These are phyloP conservation scores for Trichosanthes truncata DNA, from an alignment of 306 rosid species.

Conservation along the genomic window DNA sequence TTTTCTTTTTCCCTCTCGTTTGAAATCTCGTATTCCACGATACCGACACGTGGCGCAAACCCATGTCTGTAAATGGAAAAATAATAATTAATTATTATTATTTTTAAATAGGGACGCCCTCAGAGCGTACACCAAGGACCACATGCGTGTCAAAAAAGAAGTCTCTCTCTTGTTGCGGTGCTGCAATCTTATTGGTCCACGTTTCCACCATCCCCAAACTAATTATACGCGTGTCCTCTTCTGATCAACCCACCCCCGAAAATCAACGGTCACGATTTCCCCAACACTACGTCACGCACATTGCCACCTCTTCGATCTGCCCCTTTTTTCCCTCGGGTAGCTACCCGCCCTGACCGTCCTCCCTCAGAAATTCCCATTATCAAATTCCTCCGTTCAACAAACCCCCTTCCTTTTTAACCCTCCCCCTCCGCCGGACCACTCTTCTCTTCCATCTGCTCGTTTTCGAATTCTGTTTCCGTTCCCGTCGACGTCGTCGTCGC, in stretches of 20 bases:
- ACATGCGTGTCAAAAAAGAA: constrained; percentile 13
- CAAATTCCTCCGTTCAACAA: neutral
- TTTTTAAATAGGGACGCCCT: neutral
- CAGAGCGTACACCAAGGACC: constrained; percentile 11
- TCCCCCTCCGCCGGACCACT: neutral
- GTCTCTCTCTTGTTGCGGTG: constrained; percentile 11
- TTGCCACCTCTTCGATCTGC: constrained; percentile 2
- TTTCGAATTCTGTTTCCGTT: neutral
- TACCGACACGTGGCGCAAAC: neutral
- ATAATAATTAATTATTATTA: neutral
- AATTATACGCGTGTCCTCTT: neutral
- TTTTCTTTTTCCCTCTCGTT: neutral
- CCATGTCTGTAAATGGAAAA: neutral
- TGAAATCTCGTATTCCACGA: neutral
- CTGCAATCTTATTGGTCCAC: neutral
- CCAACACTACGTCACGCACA: constrained; percentile 1
- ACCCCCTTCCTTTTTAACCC: neutral
- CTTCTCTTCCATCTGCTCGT: neutral
- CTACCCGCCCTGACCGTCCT: neutral
- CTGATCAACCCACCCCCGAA: neutral
- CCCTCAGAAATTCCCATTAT: neutral
- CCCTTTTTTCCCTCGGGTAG: neutral
- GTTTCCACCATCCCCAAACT: neutral
- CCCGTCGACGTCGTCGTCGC: neutral
- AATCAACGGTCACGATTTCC: neutral